Evolutionary conservation across 192 early-diverging fungal species (phyloP).

Genomic region (Linderina pennispora): DNA sequence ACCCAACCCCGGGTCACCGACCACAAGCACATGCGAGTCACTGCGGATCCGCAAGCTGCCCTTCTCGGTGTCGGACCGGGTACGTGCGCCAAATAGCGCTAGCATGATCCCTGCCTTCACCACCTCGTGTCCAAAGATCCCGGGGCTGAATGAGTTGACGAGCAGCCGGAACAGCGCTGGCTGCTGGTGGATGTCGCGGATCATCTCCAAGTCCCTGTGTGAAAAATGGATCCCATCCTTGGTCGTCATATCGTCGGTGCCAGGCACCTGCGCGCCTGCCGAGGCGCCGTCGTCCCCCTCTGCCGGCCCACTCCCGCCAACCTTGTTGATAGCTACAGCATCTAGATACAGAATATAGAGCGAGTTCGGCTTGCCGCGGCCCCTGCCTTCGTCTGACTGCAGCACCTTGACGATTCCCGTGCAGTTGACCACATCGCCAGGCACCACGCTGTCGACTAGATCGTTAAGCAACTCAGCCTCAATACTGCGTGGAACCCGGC

Average conservation of each 20-base stretch:
- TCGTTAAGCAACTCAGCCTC: constrained; percentile 73
- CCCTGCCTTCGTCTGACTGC: constrained; percentile 56
- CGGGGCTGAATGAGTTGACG: constrained; percentile 74
- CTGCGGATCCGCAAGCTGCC: constrained; percentile 52
- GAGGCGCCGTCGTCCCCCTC: constrained; percentile 1
- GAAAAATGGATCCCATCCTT: constrained; percentile 69
- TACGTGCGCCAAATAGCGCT: constrained; percentile 65
- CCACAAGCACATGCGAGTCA: constrained; percentile 69
- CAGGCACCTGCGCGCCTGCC: background rate
- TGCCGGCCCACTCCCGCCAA: constrained; percentile 36
- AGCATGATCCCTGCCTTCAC: constrained; percentile 80
- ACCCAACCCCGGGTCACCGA: constrained; percentile 83
- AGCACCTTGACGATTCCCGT: constrained; percentile 75
- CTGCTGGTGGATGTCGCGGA: constrained; percentile 54
- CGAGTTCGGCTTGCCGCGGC: constrained; percentile 43
- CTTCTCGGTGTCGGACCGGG: constrained; percentile 10
- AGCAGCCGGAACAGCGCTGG: constrained; percentile 63
- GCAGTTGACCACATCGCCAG: constrained; percentile 76
- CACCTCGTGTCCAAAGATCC: constrained; percentile 78
- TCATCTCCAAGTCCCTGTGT: constrained; percentile 64
- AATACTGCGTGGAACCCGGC: constrained; percentile 67
- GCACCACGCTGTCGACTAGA: constrained; percentile 68
- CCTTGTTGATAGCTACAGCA: constrained; percentile 58
- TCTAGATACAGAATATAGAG: constrained; percentile 73
- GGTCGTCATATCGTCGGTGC: constrained; percentile 34